A percentile compares a stretch with the other conserved stretches of the same genome.
These are phyloP conservation scores for Corallochytrium limacisporum DNA, from an alignment of 78 protist species.

Conservation along the genomic window DNA sequence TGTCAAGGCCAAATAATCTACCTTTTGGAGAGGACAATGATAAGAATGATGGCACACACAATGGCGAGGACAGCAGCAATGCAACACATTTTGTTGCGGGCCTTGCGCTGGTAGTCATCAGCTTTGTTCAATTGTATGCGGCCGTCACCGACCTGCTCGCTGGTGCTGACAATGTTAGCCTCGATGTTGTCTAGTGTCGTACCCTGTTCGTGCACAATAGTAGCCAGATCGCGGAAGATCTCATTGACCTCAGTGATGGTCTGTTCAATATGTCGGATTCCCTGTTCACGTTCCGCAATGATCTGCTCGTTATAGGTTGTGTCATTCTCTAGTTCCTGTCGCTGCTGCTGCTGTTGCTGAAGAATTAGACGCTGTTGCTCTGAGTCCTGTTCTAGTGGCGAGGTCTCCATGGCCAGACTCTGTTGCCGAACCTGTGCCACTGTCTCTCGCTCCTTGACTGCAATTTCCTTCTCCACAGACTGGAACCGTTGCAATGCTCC, in stretches of 20 bases:
- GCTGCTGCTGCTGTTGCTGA: conserved; percentile 19
- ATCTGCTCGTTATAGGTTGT: conserved; percentile 40
- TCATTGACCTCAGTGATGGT: conserved; percentile 53
- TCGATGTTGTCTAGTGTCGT: conserved; percentile 3
- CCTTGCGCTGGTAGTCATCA: conserved; percentile 5
- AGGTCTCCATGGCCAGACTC: neutral
- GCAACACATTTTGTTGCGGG: conserved; percentile 17
- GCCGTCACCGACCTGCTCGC: conserved; percentile 1
- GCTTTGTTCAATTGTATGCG: neutral
- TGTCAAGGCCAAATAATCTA: no score
- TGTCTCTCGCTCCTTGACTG: neutral
- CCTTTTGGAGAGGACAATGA: conserved; percentile 13
- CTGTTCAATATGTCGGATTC: conserved; percentile 42
- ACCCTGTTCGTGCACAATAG: conserved; percentile 56
- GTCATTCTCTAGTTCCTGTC: conserved; percentile 32
- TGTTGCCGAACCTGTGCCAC: neutral
- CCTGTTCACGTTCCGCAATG: conserved; percentile 59
- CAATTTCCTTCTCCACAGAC: neutral
- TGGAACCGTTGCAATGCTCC: neutral
- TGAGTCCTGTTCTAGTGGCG: neutral
- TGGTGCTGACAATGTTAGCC: conserved; percentile 20
- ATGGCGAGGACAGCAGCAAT: neutral
- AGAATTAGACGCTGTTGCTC: neutral
- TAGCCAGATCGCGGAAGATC: conserved; percentile 54
- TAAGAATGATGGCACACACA: conserved; percentile 1